phyloP scores from a whole-genome alignment of 257 asterid species.

The Petunia axillaris region DNA sequence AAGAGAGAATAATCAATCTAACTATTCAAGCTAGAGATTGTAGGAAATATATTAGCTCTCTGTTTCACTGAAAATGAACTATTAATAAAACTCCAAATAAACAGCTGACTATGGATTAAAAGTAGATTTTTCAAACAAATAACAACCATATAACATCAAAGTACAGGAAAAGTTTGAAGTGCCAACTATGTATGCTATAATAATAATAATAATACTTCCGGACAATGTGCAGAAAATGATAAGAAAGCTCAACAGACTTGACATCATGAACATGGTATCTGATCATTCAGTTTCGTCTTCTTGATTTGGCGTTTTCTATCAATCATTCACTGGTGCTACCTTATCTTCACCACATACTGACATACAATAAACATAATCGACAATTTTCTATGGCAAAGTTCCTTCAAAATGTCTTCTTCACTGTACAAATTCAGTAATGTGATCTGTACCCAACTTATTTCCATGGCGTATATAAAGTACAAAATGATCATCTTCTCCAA shows the following conservation, averaged over 20 bases:
- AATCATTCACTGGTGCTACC: slow-evolving; percentile 38
- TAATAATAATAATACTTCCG: background rate
- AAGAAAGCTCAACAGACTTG: slow-evolving; percentile 35
- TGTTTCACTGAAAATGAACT: too few relatives aligned
- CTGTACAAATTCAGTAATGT: background rate
- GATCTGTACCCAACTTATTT: too few relatives aligned
- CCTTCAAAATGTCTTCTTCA: slow-evolving; percentile 26
- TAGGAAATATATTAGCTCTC: too few relatives aligned
- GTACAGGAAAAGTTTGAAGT: too few relatives aligned
- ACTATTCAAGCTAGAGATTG: too few relatives aligned
- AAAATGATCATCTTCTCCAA: background rate
- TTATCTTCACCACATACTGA: slow-evolving; percentile 35
- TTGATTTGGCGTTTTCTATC: slow-evolving; percentile 40
- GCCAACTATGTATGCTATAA: too few relatives aligned
- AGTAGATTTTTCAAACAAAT: too few relatives aligned
- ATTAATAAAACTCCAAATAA: too few relatives aligned
- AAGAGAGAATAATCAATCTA: background rate
- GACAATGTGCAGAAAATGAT: slow-evolving; percentile 28
- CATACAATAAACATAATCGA: slow-evolving; percentile 35
- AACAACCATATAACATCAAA: too few relatives aligned
- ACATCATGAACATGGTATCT: slow-evolving; percentile 46
- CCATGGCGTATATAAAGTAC: too few relatives aligned
- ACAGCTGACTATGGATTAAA: too few relatives aligned
- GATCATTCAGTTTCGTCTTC: slow-evolving; percentile 35
- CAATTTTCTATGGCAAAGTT: slow-evolving; percentile 20